Conservation (phyloP, 2,329 filamentous ascomycete species). For the Cladorrhinum sp. region DNA sequence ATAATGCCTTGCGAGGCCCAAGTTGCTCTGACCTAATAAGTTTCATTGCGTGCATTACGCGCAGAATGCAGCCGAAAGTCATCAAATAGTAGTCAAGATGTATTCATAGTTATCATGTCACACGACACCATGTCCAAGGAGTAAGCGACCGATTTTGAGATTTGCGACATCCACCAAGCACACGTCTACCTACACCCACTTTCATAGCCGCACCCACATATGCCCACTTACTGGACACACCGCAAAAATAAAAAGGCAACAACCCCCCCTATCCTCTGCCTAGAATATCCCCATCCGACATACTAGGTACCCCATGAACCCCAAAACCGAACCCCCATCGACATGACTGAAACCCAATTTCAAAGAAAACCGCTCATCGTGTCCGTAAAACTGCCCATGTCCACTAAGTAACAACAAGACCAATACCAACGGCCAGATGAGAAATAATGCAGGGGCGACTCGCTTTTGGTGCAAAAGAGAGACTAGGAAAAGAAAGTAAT, state of each 20-base stretch:
- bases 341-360: neutral
- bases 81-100: neutral
- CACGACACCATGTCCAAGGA: conserved; percentile 4
- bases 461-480: neutral
- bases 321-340: neutral
- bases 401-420: neutral
- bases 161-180: conserved; percentile 1
- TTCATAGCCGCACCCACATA: neutral
- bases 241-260: conserved; percentile 1
- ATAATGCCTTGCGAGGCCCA: neutral
- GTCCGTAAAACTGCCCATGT: neutral
- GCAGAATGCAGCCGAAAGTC: neutral
- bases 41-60: neutral
- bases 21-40: neutral
- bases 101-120: neutral
- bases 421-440: neutral
- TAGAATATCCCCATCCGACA: neutral
- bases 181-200: neutral
- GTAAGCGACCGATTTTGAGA: neutral
- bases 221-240: neutral
- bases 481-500: neutral
- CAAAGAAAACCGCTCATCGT: conserved; percentile 1
- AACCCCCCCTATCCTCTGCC: conserved; percentile 1
- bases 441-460: neutral
- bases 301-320: neutral